A percentile compares a stretch with the other conserved stretches of the same genome.
Evolutionary conservation across 495 filamentous ascomycete genomes (phyloP).

Genomic region (Xylaria bambusicola): DNA sequence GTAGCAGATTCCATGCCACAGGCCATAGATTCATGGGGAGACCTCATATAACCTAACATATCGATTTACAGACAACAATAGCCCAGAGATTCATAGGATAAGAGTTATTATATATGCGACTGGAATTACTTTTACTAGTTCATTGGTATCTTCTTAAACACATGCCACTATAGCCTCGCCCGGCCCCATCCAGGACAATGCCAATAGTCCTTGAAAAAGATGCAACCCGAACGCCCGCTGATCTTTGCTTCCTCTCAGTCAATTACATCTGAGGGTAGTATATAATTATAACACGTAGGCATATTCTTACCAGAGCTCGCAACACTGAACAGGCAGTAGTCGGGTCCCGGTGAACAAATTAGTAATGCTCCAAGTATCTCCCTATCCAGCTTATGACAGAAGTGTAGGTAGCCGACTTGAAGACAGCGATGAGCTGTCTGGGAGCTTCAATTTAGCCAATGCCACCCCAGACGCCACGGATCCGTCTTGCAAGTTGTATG

Average conservation of each 20-base stretch:
- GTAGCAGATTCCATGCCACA: too few relatives aligned
- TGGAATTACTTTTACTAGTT: neutral
- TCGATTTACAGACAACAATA: too few relatives aligned
- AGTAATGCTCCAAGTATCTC: neutral
- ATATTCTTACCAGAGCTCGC: neutral
- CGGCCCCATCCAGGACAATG: neutral
- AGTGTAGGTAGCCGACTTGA: neutral
- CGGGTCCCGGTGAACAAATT: neutral
- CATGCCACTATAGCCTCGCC: constrained; percentile 6
- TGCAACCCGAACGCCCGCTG: constrained; percentile 7
- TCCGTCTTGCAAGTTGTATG: constrained; percentile 84
- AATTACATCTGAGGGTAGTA: too few relatives aligned
- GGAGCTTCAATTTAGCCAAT: constrained; percentile 30
- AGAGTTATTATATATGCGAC: neutral
- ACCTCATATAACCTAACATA: too few relatives aligned
- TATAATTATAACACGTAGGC: neutral
- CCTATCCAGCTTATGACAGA: neutral
- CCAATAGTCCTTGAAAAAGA: constrained; percentile 1
- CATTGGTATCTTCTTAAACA: constrained; percentile 20
- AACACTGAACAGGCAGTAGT: neutral
- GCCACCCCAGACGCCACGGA: constrained; percentile 65
- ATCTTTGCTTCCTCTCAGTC: neutral
- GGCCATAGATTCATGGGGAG: too few relatives aligned
- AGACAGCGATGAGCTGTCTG: neutral
- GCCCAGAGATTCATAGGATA: too few relatives aligned